Percentiles rank a stretch among this genome's conserved stretches.
Conservation (phyloP, 2,329 filamentous ascomycete species). For the Dothistroma septosporum region DNA sequence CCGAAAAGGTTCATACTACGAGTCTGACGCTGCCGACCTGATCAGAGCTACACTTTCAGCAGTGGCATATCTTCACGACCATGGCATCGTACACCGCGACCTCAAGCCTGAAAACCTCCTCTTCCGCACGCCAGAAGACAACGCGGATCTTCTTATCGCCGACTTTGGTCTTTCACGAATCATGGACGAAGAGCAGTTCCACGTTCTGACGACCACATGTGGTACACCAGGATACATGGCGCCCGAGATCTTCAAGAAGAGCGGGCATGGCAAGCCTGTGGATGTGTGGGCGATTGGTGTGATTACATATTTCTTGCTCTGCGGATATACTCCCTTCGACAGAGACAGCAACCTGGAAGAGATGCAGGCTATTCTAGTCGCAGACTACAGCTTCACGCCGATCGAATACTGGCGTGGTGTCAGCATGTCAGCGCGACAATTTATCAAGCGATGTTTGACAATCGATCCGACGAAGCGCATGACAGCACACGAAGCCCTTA, state of each 20-base stretch:
- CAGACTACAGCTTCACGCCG: slow-evolving; percentile 93
- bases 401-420: slow-evolving; percentile 96
- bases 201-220: slow-evolving; percentile 94
- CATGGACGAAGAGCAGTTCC: slow-evolving; percentile 99
- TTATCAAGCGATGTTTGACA: slow-evolving; percentile 87
- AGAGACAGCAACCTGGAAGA: slow-evolving; percentile 96
- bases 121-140: slow-evolving; percentile 95
- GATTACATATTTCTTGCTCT: slow-evolving; percentile 97
- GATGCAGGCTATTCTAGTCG: slow-evolving; percentile 97
- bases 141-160: slow-evolving; percentile 92
- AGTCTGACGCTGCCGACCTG: slow-evolving; percentile 91
- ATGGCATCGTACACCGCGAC: slow-evolving; percentile 97
- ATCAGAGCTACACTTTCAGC: slow-evolving; percentile 92
- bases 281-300: slow-evolving; percentile 98
- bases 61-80: slow-evolving; percentile 97
- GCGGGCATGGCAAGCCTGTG: slow-evolving; percentile 93
- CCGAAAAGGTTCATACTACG: slow-evolving; percentile 96
- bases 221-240: slow-evolving; percentile 99
- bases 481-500: slow-evolving; percentile 75
- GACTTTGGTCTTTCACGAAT: slow-evolving; percentile 94
- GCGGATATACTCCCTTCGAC: slow-evolving; percentile 97
- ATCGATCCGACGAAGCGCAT: slow-evolving; percentile 83
- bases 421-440: slow-evolving; percentile 76
- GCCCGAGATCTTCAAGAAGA: slow-evolving; percentile 98
- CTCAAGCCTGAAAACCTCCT: slow-evolving; percentile 96